Base-by-base conservation (phyloP, 2,329 filamentous ascomycete genomes). In the Trichothecium sympodiale region DNA sequence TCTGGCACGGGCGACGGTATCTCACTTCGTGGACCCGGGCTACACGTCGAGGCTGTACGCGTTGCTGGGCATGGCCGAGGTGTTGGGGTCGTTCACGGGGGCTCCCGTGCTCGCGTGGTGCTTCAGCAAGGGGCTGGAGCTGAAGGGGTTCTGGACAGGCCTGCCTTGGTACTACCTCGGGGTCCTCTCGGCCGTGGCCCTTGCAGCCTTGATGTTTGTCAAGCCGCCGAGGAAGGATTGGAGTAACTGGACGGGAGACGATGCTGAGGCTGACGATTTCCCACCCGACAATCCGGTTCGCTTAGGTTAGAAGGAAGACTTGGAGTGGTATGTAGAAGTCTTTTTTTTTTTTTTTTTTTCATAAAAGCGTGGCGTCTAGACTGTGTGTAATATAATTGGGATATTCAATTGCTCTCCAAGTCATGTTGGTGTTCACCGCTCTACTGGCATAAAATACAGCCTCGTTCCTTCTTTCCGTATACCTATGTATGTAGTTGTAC, bases 21-120 rank as follows among this genome's bases (percentile, higher is more conserved):
- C 61, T 1, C 56, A 58, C 35, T 60, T 58, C 35, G 58, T 64
- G 14, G 43, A 50, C 9, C 43, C 54, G 7, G 46, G 56, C 32
- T 55, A 54, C 18, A 64, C 58, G 2, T 62, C 61, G 23, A 51
- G 60, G 17, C 42, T 64, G 3, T 63, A 63, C 40, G 60, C 60
- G 2, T 45, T 64, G 38, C 54, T 61, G 26, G 53, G 56, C 38
- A 63, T 62, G 44, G 46, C 53, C 3, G 61, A 64, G 40, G 54
- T 60, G 5, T 28, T 55, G 7, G 61, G 61, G 0, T 52, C 56
- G 0, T 60, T 64, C 17, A 50, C 61, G 5, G 61, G 53, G n/a
- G 59, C 56, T 1, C 61, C 61, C 0, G 55, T 55, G 7, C 37
- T 64, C 30, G 61, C 61, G 0, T 56, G 53, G 48, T 55, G 48